Percentiles rank a stretch among this genome's conserved stretches.
phyloP scores from a whole-genome alignment of 148 eudicot genomes.

The Vaccinium vitisidaea region DNA sequence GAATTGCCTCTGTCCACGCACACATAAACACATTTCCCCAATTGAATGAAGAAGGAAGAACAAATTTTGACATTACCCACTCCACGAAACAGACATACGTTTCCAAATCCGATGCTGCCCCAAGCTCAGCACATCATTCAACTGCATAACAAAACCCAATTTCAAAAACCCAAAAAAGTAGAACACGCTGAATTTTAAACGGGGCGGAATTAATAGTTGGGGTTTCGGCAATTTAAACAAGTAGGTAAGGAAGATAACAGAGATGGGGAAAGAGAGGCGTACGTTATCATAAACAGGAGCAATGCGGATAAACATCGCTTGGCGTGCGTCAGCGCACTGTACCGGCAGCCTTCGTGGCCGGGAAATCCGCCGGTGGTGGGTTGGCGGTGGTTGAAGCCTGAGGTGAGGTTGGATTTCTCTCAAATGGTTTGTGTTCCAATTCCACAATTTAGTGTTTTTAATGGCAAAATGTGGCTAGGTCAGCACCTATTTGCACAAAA shows the following conservation, averaged over 20 bases:
- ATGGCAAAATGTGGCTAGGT: too few species aligned
- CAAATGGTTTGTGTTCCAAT: too few species aligned
- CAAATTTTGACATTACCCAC: constrained; percentile 43
- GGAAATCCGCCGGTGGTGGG: background rate
- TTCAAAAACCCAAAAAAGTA: background rate
- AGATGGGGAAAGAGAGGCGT: constrained; percentile 18
- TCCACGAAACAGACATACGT: constrained; percentile 94
- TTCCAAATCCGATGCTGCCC: constrained; percentile 86
- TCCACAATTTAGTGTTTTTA: too few species aligned
- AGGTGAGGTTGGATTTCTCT: too few species aligned
- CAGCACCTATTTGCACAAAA: too few species aligned
- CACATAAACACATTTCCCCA: background rate
- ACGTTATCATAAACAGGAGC: constrained; percentile 94
- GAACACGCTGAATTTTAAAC: background rate
- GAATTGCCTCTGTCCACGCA: background rate
- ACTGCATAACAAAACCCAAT: constrained; percentile 29
- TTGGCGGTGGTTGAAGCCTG: background rate
- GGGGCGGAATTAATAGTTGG: background rate
- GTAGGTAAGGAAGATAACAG: background rate
- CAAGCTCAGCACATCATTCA: constrained; percentile 85
- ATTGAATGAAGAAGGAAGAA: constrained; percentile 3
- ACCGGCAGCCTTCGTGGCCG: constrained; percentile 12
- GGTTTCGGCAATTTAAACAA: background rate
- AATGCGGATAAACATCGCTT: constrained; percentile 73
- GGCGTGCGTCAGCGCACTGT: constrained; percentile 48